phyloP scores from a whole-genome alignment of 306 rosid genomes.

The Erythrophleum fordii region DNA sequence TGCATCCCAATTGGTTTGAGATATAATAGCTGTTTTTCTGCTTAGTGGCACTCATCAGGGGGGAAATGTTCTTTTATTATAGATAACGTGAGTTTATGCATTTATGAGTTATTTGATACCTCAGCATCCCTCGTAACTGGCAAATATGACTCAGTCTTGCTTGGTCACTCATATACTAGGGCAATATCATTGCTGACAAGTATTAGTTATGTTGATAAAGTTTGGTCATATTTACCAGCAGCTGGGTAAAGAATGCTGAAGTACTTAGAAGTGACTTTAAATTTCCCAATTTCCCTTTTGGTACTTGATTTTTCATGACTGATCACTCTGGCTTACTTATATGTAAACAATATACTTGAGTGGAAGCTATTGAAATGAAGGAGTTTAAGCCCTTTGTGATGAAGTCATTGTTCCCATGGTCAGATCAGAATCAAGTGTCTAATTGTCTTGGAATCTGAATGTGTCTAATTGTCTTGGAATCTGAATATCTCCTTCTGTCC shows the following conservation, averaged over 20 bases:
- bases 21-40: background rate
- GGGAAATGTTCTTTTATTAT: background rate
- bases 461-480: too few relatives aligned
- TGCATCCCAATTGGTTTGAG: too few relatives aligned
- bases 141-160: background rate
- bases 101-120: background rate
- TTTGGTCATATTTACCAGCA: background rate
- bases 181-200: background rate
- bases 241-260: conserved; percentile 1
- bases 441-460: too few relatives aligned
- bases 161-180: background rate
- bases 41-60: background rate
- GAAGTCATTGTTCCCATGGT: background rate
- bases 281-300: background rate
- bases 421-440: too few relatives aligned
- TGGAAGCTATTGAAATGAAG: background rate
- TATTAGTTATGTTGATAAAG: background rate
- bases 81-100: background rate
- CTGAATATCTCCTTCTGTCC: too few relatives aligned
- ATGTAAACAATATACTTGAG: background rate
- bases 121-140: background rate
- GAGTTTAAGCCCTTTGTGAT: background rate
- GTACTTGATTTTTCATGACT: conserved; percentile 1
- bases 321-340: background rate
- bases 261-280: background rate